Percentiles rank a stretch among this genome's conserved stretches.
phyloP scores from a whole-genome alignment of 192 early-diverging fungal genomes.

The Umbelopsis vinacea region DNA sequence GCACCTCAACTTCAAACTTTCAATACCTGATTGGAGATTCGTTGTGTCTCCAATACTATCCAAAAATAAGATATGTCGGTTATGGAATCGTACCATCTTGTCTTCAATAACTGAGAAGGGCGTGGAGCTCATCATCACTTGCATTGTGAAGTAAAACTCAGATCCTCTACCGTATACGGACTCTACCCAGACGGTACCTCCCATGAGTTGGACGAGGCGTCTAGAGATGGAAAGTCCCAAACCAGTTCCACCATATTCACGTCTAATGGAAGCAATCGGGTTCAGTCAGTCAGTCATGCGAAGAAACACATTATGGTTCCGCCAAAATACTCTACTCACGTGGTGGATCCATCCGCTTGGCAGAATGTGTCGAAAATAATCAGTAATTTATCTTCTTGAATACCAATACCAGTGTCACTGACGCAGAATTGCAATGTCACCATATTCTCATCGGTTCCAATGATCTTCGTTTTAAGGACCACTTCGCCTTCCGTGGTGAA shows the following conservation, averaged over 20 bases:
- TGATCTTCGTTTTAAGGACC: slow-evolving; percentile 55
- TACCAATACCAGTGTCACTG: slow-evolving; percentile 85
- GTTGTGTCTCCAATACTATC: slow-evolving; percentile 56
- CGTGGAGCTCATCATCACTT: slow-evolving; percentile 36
- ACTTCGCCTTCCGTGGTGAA: slow-evolving; percentile 81
- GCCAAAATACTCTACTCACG: slow-evolving; percentile 25
- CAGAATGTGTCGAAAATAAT: slow-evolving; percentile 83
- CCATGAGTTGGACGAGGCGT: slow-evolving; percentile 76
- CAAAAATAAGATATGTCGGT: slow-evolving; percentile 69
- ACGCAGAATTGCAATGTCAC: slow-evolving; percentile 73
- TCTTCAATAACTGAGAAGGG: slow-evolving; percentile 6
- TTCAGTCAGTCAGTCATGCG: background rate
- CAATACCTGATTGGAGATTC: slow-evolving; percentile 55
- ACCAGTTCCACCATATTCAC: slow-evolving; percentile 87
- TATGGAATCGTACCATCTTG: slow-evolving; percentile 57
- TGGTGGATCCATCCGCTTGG: slow-evolving; percentile 83
- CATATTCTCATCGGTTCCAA: slow-evolving; percentile 38
- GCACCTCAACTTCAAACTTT: slow-evolving; percentile 52
- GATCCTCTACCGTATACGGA: slow-evolving; percentile 74
- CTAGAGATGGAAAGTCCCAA: slow-evolving; percentile 85
- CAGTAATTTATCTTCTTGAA: slow-evolving; percentile 74
- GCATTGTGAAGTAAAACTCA: slow-evolving; percentile 77
- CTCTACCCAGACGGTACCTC: slow-evolving; percentile 81
- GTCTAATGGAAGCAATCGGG: slow-evolving; percentile 19
- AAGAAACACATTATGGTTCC: background rate